Evolutionary conservation across 2,329 filamentous ascomycete genomes (phyloP).

Genomic region (Dichotomopilus funicola): DNA sequence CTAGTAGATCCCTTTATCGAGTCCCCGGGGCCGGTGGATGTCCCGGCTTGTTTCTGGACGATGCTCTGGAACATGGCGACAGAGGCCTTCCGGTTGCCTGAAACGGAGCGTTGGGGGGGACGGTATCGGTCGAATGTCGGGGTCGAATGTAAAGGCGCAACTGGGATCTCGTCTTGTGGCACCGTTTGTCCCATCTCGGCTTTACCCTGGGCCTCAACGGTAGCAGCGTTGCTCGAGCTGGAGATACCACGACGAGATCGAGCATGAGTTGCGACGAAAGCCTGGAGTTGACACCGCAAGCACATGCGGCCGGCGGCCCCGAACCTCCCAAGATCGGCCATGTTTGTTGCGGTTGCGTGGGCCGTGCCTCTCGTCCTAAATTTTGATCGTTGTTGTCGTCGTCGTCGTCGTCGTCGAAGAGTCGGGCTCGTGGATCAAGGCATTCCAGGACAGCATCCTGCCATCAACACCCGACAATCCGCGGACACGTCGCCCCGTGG

Average conservation of each 20-base stretch:
- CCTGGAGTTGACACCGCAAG: constrained; percentile 20
- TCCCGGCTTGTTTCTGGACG: constrained; percentile 7
- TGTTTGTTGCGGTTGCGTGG: constrained; percentile 1
- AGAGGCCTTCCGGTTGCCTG: constrained; percentile 4
- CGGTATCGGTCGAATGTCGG: too few relatives aligned
- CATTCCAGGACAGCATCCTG: background rate
- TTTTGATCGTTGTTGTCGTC: background rate
- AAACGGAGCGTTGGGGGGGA: background rate
- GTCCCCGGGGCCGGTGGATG: background rate
- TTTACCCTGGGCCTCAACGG: background rate
- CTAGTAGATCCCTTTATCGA: background rate
- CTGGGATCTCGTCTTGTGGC: too few relatives aligned
- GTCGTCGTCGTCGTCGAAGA: too few relatives aligned
- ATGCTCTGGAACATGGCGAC: constrained; percentile 22
- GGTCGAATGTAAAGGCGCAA: too few relatives aligned
- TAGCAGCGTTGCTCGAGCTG: constrained; percentile 10
- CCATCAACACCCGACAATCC: too few relatives aligned
- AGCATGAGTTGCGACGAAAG: constrained; percentile 14
- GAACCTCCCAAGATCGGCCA: constrained; percentile 21
- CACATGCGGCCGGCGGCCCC: constrained; percentile 16
- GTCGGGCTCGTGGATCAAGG: background rate
- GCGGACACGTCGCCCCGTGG: too few relatives aligned
- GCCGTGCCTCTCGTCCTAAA: background rate
- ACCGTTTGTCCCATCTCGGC: background rate
- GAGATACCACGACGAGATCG: constrained; percentile 6